A percentile compares a stretch with the other conserved stretches of the same genome.
These are phyloP conservation scores for Microbotryum silenes-acaulis DNA, from an alignment of 1,284 basidiomycete species.

Conservation along the genomic window DNA sequence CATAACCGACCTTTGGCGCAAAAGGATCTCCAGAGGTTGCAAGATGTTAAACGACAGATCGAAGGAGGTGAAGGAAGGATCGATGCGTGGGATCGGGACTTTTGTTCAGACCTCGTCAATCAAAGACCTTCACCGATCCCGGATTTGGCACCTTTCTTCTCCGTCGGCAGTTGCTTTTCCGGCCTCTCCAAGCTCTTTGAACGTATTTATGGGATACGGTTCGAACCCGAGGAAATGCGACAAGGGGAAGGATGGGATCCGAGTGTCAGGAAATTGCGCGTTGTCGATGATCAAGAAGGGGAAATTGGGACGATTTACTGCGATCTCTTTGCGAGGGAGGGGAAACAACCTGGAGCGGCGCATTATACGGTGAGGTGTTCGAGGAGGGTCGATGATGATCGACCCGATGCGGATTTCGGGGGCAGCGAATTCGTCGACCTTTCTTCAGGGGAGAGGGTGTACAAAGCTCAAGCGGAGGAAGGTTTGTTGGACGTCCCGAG, in stretches of 20 bases:
- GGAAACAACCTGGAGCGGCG: slow-evolving; percentile 84
- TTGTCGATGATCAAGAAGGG: slow-evolving; percentile 77
- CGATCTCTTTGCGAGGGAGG: slow-evolving; percentile 75
- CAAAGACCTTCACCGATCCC: slow-evolving; percentile 35
- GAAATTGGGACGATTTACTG: slow-evolving; percentile 90
- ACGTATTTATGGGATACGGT: slow-evolving; percentile 75
- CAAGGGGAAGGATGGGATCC: slow-evolving; percentile 90
- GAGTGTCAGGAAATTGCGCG: slow-evolving; percentile 77
- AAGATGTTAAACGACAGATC: slow-evolving; percentile 65
- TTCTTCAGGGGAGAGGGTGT: slow-evolving; percentile 34
- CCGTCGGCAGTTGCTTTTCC: slow-evolving; percentile 76
- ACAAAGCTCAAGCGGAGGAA: slow-evolving; percentile 34
- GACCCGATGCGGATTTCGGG: slow-evolving; percentile 57
- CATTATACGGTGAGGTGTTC: slow-evolving; percentile 98
- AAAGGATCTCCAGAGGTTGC: slow-evolving; percentile 61
- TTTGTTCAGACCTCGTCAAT: slow-evolving; percentile 47
- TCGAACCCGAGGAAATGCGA: slow-evolving; percentile 55
- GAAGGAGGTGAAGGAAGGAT: slow-evolving; percentile 42
- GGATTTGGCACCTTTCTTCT: slow-evolving; percentile 58
- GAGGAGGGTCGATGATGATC: slow-evolving; percentile 81
- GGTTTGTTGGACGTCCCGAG: slow-evolving; percentile 19
- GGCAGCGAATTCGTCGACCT: slow-evolving; percentile 40
- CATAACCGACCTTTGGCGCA: slow-evolving; percentile 68
- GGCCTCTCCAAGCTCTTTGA: slow-evolving; percentile 76
- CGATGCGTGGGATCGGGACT: slow-evolving; percentile 89